Percentiles rank a stretch among this genome's conserved stretches.
Evolutionary conservation across 2,329 filamentous ascomycete species (phyloP).

Genomic region (Fusarium sublunatum): DNA sequence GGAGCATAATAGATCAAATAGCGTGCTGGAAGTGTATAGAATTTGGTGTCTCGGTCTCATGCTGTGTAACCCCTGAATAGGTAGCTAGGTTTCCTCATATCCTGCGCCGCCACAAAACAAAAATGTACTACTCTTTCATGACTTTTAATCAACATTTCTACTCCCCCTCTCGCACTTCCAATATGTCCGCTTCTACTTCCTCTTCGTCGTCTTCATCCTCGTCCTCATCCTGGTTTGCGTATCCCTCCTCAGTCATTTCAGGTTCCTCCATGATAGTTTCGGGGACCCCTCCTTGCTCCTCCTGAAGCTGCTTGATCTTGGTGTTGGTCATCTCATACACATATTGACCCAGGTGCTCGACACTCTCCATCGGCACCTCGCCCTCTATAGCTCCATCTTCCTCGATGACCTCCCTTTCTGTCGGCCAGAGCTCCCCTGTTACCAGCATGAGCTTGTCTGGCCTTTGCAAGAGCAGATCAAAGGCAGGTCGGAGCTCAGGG

Average conservation of each 20-base stretch:
- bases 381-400: slow-evolving; percentile 60
- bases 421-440: slow-evolving; percentile 87
- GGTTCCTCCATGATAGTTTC: slow-evolving; percentile 44
- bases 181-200: slow-evolving; percentile 50
- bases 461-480: slow-evolving; percentile 79
- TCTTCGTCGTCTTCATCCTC: slow-evolving; percentile 49
- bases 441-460: slow-evolving; percentile 84
- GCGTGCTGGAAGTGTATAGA: not conserved
- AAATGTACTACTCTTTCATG: slow-evolving; percentile 4
- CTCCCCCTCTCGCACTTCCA: slow-evolving; percentile 53
- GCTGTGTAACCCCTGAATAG: not conserved
- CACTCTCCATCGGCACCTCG: slow-evolving; percentile 82
- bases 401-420: slow-evolving; percentile 62
- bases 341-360: slow-evolving; percentile 96
- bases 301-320: slow-evolving; percentile 62
- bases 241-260: slow-evolving; percentile 48
- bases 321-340: slow-evolving; percentile 94
- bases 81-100: slow-evolving; percentile 4
- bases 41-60: slow-evolving; percentile 8
- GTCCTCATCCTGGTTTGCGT: slow-evolving; percentile 50
- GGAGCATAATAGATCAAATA: too few relatives aligned
- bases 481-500: slow-evolving; percentile 87
- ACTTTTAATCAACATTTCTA: slow-evolving; percentile 18
- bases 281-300: slow-evolving; percentile 48
- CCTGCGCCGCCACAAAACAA: slow-evolving; percentile 21